Evolutionary conservation across 2,329 filamentous ascomycete genomes (phyloP).

Genomic region (Ceratocystis huliohia): DNA sequence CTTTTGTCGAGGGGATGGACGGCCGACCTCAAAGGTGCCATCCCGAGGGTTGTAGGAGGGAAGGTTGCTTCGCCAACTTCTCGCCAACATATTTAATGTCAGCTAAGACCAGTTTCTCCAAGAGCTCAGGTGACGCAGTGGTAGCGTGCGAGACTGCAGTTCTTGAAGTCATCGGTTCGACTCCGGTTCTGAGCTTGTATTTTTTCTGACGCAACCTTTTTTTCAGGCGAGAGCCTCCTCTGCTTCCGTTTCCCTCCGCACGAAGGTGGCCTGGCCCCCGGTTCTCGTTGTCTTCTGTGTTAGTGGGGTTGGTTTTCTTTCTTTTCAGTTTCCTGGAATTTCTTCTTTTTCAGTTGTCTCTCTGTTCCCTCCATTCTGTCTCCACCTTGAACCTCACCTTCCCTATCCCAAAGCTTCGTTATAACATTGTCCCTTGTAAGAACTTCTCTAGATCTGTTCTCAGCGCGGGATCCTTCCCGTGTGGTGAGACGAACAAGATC

Average conservation of each 20-base stretch:
- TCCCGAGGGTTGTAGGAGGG: too few relatives aligned
- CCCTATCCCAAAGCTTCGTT: background rate
- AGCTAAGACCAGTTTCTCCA: accelerated
- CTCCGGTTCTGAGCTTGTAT: constrained; percentile 17
- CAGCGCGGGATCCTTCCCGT: constrained; percentile 7
- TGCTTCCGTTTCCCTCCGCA: background rate
- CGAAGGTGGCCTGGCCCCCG: background rate
- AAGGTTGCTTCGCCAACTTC: too few relatives aligned
- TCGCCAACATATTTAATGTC: background rate
- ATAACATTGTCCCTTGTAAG: background rate
- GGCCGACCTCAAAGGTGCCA: too few relatives aligned
- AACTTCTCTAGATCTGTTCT: background rate
- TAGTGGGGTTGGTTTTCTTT: background rate
- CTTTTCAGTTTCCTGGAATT: constrained; percentile 7
- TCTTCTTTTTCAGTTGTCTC: constrained; percentile 18
- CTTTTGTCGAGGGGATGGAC: too few relatives aligned
- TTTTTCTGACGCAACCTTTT: constrained; percentile 19
- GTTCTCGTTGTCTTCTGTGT: background rate
- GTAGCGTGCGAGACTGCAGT: constrained; percentile 15
- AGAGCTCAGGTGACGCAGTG: constrained; percentile 17
- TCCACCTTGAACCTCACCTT: background rate
- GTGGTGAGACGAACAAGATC: background rate
- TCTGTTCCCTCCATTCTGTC: background rate
- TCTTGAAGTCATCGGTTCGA: constrained; percentile 16
- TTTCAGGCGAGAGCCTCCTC: background rate